Evolutionary conservation across 345 rosid genomes (phyloP).

Genomic region (Hibiscus syriacus): DNA sequence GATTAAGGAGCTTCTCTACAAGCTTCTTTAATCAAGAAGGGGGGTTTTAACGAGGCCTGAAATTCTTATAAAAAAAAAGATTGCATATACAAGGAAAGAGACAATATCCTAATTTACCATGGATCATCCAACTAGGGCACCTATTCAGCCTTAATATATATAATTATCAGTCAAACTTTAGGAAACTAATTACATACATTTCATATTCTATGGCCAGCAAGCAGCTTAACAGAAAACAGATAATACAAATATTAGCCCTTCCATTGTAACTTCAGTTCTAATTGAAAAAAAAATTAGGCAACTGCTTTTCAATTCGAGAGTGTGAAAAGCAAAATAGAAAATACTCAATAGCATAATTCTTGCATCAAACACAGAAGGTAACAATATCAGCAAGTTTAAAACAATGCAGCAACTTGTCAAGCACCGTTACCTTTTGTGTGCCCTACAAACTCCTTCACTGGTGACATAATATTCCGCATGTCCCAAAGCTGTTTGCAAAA

Average conservation of each 20-base stretch:
- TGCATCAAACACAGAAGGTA: not conserved
- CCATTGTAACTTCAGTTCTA: not conserved
- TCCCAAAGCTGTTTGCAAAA: slow-evolving; percentile 88
- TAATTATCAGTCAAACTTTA: not conserved
- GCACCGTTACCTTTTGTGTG: slow-evolving; percentile 69
- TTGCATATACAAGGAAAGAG: not conserved
- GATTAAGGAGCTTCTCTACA: too few relatives aligned
- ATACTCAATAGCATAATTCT: not conserved
- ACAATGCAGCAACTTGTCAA: slow-evolving; percentile 6
- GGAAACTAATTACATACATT: not conserved
- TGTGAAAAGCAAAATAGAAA: not conserved
- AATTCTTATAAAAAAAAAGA: not conserved
- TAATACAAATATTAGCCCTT: not conserved
- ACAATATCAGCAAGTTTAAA: not conserved
- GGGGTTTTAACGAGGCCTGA: too few relatives aligned
- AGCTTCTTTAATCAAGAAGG: too few relatives aligned
- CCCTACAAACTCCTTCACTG: slow-evolving; percentile 80
- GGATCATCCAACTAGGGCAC: not conserved
- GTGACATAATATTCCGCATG: slow-evolving; percentile 90
- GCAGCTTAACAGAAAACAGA: not conserved
- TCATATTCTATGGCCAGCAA: not conserved
- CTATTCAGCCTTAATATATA: not conserved
- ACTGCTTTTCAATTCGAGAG: not conserved
- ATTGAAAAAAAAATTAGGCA: not conserved
- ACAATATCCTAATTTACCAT: not conserved